Evolutionary conservation across 129 eudicot species (phyloP).

Genomic region (Pulicaria dysenterica): DNA sequence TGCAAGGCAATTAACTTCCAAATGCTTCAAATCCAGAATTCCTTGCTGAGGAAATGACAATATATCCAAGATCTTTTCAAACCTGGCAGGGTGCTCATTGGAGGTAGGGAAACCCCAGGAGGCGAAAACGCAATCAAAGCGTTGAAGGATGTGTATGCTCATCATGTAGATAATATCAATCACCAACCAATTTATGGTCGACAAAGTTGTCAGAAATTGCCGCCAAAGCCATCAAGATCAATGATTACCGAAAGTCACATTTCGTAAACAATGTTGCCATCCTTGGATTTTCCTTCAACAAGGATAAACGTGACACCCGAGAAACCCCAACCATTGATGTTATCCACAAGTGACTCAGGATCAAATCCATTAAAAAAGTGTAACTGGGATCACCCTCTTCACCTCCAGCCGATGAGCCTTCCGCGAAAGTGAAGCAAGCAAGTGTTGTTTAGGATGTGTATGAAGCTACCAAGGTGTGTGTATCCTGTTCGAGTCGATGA

Average conservation of each 20-base stretch:
- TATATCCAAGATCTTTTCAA: conserved; percentile 70
- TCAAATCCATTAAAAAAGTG: conserved; percentile 88
- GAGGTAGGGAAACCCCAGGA: conserved; percentile 91
- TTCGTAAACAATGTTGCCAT: conserved; percentile 89
- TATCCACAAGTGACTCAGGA: conserved; percentile 89
- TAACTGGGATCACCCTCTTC: conserved; percentile 94
- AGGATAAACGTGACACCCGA: conserved; percentile 81
- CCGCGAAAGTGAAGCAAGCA: conserved; percentile 80
- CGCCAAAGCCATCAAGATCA: conserved; percentile 84
- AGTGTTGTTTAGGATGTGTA: conserved; percentile 81
- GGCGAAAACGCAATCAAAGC: conserved; percentile 82
- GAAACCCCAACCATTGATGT: conserved; percentile 94
- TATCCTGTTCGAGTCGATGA: conserved; percentile 86
- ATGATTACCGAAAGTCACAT: conserved; percentile 82
- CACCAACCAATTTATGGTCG: conserved; percentile 88
- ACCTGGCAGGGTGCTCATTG: conserved; percentile 86
- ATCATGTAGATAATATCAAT: conserved; percentile 70
- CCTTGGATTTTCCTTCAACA: conserved; percentile 89
- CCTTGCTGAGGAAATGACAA: conserved; percentile 89
- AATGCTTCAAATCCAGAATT: conserved; percentile 84
- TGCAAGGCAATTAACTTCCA: conserved; percentile 86
- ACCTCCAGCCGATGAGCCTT: conserved; percentile 95
- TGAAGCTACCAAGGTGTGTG: conserved; percentile 76
- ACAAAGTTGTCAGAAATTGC: conserved; percentile 95
- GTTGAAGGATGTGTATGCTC: conserved; percentile 72